These are phyloP conservation scores for Pleurotus cornucopiae DNA, from an alignment of 768 basidiomycete genomes.

Conservation along the genomic window DNA sequence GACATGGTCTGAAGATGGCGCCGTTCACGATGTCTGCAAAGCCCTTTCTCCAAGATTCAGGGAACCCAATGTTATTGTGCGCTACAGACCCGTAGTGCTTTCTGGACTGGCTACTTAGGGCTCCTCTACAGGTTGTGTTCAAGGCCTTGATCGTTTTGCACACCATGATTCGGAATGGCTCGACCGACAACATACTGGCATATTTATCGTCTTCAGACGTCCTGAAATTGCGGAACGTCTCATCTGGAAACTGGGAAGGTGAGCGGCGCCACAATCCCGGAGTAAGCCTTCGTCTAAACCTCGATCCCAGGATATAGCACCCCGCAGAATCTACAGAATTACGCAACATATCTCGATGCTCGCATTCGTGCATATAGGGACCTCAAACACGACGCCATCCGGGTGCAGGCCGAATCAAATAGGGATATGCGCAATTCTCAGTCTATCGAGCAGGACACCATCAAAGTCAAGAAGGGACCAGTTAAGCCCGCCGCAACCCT, in stretches of 20 bases:
- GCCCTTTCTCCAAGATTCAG: conserved; percentile 80
- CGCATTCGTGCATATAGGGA: conserved; percentile 87
- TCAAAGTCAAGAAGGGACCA: conserved; percentile 25
- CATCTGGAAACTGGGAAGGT: conserved; percentile 89
- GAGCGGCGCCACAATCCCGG: background rate
- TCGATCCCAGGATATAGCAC: conserved; percentile 66
- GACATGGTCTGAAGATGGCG: conserved; percentile 95
- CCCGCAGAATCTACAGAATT: conserved; percentile 82
- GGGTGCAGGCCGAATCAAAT: conserved; percentile 91
- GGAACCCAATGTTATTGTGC: conserved; percentile 88
- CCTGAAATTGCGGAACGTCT: conserved; percentile 78
- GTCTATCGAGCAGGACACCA: conserved; percentile 57
- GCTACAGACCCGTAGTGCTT: conserved; percentile 20
- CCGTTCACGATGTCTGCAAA: conserved; percentile 89
- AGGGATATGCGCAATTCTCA: conserved; percentile 72
- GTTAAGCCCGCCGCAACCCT: conserved; percentile 24
- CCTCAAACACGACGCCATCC: conserved; percentile 90
- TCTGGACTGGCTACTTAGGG: too few relatives aligned
- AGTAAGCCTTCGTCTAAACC: background rate
- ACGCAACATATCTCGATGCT: conserved; percentile 84
- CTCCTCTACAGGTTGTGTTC: conserved; percentile 79
- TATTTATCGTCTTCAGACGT: conserved; percentile 81
- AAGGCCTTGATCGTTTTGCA: conserved; percentile 95
- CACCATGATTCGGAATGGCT: conserved; percentile 95
- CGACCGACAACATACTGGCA: conserved; percentile 86